phyloP scores from a whole-genome alignment of 2,329 filamentous ascomycete genomes.

The Biscogniauxia marginata region DNA sequence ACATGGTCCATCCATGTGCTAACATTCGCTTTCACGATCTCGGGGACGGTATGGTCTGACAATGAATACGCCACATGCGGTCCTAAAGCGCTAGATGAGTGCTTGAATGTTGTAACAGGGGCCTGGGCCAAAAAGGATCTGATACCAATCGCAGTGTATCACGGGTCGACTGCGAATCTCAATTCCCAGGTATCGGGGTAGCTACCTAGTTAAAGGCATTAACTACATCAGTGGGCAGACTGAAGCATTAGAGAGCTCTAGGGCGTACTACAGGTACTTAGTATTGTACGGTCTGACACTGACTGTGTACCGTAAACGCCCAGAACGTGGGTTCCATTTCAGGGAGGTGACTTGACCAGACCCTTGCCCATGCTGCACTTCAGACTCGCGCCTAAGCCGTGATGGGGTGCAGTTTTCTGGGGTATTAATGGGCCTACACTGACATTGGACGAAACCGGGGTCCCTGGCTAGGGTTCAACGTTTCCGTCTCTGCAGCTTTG shows the following conservation, averaged over 20 bases:
- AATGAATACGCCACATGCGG: neutral
- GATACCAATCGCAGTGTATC: constrained; percentile 4
- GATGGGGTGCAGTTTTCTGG: constrained; percentile 23
- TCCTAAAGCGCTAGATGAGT: neutral
- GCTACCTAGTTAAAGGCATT: neutral
- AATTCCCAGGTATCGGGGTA: constrained; percentile 2
- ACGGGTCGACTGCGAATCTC: neutral
- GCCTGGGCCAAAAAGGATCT: neutral
- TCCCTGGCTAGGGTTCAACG: constrained; percentile 25
- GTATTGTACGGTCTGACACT: constrained; percentile 3
- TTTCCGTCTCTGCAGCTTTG: constrained; percentile 27
- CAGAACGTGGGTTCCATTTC: constrained; percentile 19
- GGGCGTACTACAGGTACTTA: neutral
- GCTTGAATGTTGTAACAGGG: constrained; percentile 1
- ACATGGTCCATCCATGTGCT: neutral
- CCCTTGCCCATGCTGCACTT: constrained; percentile 11
- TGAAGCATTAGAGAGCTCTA: neutral
- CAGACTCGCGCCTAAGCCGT: constrained; percentile 15
- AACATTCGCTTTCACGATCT: neutral
- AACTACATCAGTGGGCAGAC: neutral
- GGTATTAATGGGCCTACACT: constrained; percentile 15
- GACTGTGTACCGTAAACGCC: constrained; percentile 15
- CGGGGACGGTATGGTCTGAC: neutral
- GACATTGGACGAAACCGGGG: constrained; percentile 14
- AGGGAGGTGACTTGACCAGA: constrained; percentile 13